Conservation (phyloP, 2,329 filamentous ascomycete genomes). For the Xylaria sp. region DNA sequence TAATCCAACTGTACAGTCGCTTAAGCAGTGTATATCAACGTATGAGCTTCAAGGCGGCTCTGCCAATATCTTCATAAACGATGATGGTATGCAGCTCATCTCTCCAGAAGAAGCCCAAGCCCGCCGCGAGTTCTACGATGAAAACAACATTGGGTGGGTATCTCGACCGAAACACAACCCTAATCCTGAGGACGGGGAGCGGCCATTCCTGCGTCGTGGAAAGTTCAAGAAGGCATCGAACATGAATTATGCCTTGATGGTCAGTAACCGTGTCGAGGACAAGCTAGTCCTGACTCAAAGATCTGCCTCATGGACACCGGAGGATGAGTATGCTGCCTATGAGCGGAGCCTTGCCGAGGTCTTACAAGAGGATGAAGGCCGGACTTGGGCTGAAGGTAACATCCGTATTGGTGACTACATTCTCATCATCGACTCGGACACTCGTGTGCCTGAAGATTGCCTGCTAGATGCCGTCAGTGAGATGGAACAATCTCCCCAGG, state of each 20-base stretch:
- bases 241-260: conserved; percentile 76
- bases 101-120: conserved; percentile 58
- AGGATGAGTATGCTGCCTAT: conserved; percentile 74
- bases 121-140: conserved; percentile 65
- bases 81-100: conserved; percentile 74
- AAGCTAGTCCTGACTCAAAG: conserved; percentile 69
- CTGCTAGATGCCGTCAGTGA: conserved; percentile 82
- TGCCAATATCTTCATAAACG: conserved; percentile 74
- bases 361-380: conserved; percentile 70
- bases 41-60: conserved; percentile 72
- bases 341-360: conserved; percentile 72
- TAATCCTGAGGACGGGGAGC: conserved; percentile 60
- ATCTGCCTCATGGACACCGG: conserved; percentile 71
- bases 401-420: conserved; percentile 88
- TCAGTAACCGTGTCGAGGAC: conserved; percentile 76
- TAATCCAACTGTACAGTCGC: conserved; percentile 63
- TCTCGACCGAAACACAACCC: conserved; percentile 63
- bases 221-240: conserved; percentile 79
- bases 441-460: conserved; percentile 80
- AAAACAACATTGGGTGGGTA: conserved; percentile 67
- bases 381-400: conserved; percentile 85
- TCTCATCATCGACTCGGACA: conserved; percentile 81
- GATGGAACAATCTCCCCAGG: conserved; percentile 82
- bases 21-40: conserved; percentile 67
- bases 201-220: conserved; percentile 67